These are phyloP conservation scores for Carex cristatella DNA, from an alignment of 176 grass and related monocot species.

Conservation along the genomic window DNA sequence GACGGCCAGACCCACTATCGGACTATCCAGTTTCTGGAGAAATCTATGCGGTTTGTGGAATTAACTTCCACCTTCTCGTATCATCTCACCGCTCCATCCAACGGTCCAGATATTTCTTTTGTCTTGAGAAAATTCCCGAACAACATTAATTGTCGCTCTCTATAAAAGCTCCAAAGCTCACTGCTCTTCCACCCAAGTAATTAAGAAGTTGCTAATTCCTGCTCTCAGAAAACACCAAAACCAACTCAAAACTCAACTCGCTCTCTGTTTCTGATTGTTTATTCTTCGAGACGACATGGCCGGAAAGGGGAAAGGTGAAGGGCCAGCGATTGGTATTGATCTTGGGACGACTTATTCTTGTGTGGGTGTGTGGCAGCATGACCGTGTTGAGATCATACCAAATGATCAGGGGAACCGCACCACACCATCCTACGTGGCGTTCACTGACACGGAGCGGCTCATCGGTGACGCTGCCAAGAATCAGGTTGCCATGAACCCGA, in stretches of 20 bases:
- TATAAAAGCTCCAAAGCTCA: neutral
- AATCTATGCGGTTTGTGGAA: neutral
- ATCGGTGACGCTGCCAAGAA: slow-evolving; percentile 42
- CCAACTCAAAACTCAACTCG: neutral
- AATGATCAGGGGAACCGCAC: slow-evolving; percentile 96
- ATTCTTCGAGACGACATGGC: slow-evolving; percentile 16
- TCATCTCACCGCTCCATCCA: slow-evolving; percentile 4
- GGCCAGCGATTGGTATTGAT: slow-evolving; percentile 78
- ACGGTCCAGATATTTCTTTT: neutral
- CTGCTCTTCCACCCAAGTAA: neutral
- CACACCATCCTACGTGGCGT: slow-evolving; percentile 71
- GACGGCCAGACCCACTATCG: neutral
- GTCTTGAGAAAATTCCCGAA: neutral
- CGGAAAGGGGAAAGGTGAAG: slow-evolving; percentile 32
- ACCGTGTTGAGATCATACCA: slow-evolving; percentile 83
- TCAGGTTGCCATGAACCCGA: slow-evolving; percentile 49
- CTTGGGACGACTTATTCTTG: slow-evolving; percentile 88
- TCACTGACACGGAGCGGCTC: slow-evolving; percentile 41
- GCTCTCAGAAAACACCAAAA: neutral
- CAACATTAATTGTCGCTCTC: neutral
- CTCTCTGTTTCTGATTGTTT: neutral
- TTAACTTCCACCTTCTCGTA: slow-evolving; percentile 6
- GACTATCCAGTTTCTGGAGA: neutral
- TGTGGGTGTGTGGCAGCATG: slow-evolving; percentile 82
- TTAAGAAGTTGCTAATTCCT: neutral